Evolutionary conservation across 805 yeast genomes (phyloP), one percentile per base, ranked within the genome.

Genomic region (Spathaspora girioi): DNA sequence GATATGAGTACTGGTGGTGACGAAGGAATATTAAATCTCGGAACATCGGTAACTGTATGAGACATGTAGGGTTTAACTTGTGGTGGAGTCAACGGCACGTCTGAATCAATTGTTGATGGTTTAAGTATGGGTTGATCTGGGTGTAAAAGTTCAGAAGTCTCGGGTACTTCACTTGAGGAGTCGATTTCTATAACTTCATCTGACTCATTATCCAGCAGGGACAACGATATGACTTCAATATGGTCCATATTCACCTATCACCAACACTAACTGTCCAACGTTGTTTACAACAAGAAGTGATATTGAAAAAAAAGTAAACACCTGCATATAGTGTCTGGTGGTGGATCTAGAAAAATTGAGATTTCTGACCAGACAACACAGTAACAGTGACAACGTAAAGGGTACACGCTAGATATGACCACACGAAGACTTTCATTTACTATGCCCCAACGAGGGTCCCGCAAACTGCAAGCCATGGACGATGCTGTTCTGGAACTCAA

Each of bases 401-500:
- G n/a, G 18, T n/a, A 29, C 32, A 29, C 4, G 14, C 10, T 29
- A 29, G 29, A 26, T 3, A 51, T 51, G 54, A 41, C 46, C 9
- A 17, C 18, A 14, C 46, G 52, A 41, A 43, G 55, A 35, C 47
- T 52, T 23, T 52, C 55, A 15, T 49, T 49, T 15, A 43, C 27
- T 32, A 47, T 49, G 38, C 38, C 49, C 11, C n/a, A n/a, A 14
- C 29, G 9, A 43, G 47, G 6, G 46, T 10, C 17, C 5, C 14
- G 17, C 3, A 7, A 20, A 15, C 35, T 38, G 45, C 42, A 45
- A 40, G 51, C 55, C 44, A 62, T 61, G 40, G 54, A 48, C 10
- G 65, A 66, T 38, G 65, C 73, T 11, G 60, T 74, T 46, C 58
- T 64, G 31, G 74, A 69, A 50, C 60, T 74, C 51, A 68, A 69